Evolutionary conservation across 495 filamentous ascomycete species (phyloP), one percentile per base, ranked within the genome.

Genomic region (Penicillium macrosclerotiorum): DNA sequence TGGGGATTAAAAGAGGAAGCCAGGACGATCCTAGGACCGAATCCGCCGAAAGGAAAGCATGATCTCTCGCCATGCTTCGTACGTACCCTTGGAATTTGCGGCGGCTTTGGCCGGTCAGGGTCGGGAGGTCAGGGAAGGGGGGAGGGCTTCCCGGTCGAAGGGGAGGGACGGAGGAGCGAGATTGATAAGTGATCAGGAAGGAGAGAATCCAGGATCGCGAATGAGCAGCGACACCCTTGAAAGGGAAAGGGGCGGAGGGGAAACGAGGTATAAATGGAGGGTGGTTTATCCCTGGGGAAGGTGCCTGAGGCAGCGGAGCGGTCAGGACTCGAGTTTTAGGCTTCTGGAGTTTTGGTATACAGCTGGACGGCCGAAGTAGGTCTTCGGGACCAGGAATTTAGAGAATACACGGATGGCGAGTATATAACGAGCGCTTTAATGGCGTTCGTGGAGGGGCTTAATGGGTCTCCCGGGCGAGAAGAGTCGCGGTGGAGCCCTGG

Each of bases 21-120:
- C 40, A 52, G 42, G 55, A 61, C 45, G 53, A 54, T 58, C 55
- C 57, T 59, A 57, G 62, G 43, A 59, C 26, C 3, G 9, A 23
- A n/a, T 2, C 25, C 13, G 13, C 16, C 20, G 20, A 41, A 29
- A 47, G 34, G 22, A 5, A 35, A 17, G 16, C 24, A 44, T 47
- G 51, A 55, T 47, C 42, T 41, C 39, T 42, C 32, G 24, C 33
- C 35, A 35, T 50, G 26, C 30, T 44, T 56, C n/a, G 23, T 45
- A 60, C 57, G 44, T 57, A 57, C 57, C 49, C 42, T 54, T 32
- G 49, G 42, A 53, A 44, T 37, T 51, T 30, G 40, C 35, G 47
- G 29, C 3, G 51, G 47, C 42, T 39, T 36, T 27, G 45, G 27
- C 40, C 36, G 35, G n/a, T 20, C 30, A 25, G n/a, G 23, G 25